Conservation (phyloP, 441 rosid genomes). For the Codiaeum variegatum region DNA sequence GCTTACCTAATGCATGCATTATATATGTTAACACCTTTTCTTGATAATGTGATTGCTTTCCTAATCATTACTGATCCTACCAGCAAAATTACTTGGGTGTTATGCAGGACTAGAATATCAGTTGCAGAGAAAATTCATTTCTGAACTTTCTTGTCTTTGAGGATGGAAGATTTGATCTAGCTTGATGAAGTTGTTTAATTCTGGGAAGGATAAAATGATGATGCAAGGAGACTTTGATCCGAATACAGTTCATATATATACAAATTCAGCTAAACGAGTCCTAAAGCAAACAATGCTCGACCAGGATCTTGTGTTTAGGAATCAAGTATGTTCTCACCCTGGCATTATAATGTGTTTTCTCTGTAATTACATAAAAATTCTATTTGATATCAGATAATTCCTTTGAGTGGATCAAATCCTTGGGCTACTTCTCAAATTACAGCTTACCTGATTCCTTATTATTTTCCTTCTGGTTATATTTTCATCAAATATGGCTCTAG, state of each 20-base stretch:
- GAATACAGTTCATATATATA: slow-evolving; percentile 25
- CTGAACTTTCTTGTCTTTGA: background rate
- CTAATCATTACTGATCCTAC: background rate
- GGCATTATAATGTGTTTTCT: background rate
- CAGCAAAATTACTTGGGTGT: background rate
- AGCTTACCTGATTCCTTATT: slow-evolving; percentile 5
- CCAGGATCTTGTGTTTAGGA: slow-evolving; percentile 41
- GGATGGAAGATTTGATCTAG: slow-evolving; percentile 17
- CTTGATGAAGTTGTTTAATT: slow-evolving; percentile 16
- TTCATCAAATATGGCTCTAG: background rate
- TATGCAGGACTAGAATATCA: slow-evolving; percentile 9
- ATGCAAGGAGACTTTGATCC: slow-evolving; percentile 34
- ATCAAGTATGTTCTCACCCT: slow-evolving; percentile 35
- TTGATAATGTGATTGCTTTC: background rate
- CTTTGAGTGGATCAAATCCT: background rate
- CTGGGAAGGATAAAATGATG: slow-evolving; percentile 27
- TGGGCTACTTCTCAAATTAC: background rate
- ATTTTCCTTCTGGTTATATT: background rate
- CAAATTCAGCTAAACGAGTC: slow-evolving; percentile 30
- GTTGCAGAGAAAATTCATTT: background rate
- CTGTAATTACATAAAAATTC: too few species aligned
- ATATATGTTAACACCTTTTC: background rate
- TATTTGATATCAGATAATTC: slow-evolving; percentile 5
- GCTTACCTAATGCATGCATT: background rate
- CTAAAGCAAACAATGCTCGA: slow-evolving; percentile 39